Percentiles rank a stretch among this genome's conserved stretches.
phyloP scores from a whole-genome alignment of 192 early-diverging fungal species.

The Geranomyces variabilis region DNA sequence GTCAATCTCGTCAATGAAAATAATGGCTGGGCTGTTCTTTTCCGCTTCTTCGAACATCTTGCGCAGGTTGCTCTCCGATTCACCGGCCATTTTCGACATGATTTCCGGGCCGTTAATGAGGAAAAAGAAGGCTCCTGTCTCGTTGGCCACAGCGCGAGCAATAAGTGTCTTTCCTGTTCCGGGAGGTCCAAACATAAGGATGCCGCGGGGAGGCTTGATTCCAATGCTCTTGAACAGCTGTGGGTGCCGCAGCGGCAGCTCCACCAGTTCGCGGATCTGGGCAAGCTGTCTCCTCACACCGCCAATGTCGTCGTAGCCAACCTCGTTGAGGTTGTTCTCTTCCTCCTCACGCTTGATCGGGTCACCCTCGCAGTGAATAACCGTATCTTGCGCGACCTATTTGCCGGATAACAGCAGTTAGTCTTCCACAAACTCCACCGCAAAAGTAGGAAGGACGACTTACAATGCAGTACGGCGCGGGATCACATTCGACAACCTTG shows the following conservation, averaged over 20 bases:
- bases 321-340: slow-evolving; percentile 86
- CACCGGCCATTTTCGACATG: slow-evolving; percentile 99
- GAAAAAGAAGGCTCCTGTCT: slow-evolving; percentile 99
- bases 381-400: slow-evolving; percentile 94
- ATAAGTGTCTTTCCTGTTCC: slow-evolving; percentile 99
- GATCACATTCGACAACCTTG: slow-evolving; percentile 96
- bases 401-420: neutral
- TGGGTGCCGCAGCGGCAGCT: slow-evolving; percentile 95
- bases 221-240: slow-evolving; percentile 99
- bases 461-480: slow-evolving; percentile 95
- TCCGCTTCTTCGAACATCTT: slow-evolving; percentile 99
- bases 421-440: neutral
- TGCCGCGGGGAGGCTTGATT: slow-evolving; percentile 95
- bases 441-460: slow-evolving; percentile 25
- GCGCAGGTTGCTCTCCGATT: slow-evolving; percentile 94
- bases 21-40: slow-evolving; percentile 95
- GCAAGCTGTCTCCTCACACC: slow-evolving; percentile 98
- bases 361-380: slow-evolving; percentile 98
- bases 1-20: slow-evolving; percentile 99
- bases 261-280: slow-evolving; percentile 98
- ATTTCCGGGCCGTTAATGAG: slow-evolving; percentile 99
- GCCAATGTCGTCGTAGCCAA: slow-evolving; percentile 99
- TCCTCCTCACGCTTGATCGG: slow-evolving; percentile 99
- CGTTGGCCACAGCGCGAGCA: slow-evolving; percentile 98
- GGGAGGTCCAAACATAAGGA: slow-evolving; percentile 97